Evolutionary conservation across 176 grass and related monocot species (phyloP).

Genomic region (Hsuehochloa calcarea): DNA sequence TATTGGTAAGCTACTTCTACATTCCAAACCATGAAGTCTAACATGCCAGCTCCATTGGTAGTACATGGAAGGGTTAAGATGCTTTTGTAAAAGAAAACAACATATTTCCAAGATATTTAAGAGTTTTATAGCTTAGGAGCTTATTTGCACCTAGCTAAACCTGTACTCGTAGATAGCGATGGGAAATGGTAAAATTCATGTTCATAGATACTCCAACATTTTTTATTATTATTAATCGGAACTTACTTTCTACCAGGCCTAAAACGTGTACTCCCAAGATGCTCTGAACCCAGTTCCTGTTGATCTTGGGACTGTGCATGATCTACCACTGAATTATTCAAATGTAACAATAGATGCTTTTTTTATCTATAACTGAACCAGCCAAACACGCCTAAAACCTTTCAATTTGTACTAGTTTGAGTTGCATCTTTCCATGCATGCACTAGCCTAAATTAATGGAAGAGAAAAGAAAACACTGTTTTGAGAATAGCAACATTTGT

Average conservation of each 20-base stretch:
- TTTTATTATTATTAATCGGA: not conserved
- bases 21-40: not conserved
- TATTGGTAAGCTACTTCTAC: not conserved
- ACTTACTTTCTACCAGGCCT: not conserved
- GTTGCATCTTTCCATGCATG: constrained; percentile 14
- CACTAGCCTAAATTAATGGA: not conserved
- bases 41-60: not conserved
- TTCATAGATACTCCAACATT: not conserved
- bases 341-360: not conserved
- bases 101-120: not conserved
- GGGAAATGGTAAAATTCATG: not conserved
- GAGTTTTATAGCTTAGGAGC: not conserved
- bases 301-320: not conserved
- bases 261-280: not conserved
- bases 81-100: not conserved
- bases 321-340: constrained; percentile 5
- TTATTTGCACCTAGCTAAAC: not conserved
- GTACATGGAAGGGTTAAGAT: not conserved
- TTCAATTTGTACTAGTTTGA: not conserved
- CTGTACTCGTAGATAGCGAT: not conserved
- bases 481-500: constrained; percentile 31
- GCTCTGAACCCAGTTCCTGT: not conserved
- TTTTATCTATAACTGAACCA: not conserved
- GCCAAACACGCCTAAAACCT: not conserved
- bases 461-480: not conserved